Evolutionary conservation across 2,329 filamentous ascomycete genomes (phyloP).

Genomic region (Penicillium hesseltinei): DNA sequence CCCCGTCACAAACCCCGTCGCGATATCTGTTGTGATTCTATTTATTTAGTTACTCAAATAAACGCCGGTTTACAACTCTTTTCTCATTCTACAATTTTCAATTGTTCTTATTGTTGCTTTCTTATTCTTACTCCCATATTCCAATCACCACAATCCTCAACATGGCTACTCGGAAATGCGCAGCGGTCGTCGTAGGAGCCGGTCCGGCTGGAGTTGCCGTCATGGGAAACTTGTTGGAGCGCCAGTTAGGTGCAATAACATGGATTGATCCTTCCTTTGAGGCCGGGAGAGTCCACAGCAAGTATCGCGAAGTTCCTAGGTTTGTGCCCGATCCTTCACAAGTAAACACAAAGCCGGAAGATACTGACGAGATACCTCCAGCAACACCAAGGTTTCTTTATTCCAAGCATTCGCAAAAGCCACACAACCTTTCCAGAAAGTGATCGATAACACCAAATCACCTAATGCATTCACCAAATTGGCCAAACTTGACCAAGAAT

Average conservation of each 20-base stretch:
- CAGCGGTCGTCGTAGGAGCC: constrained; percentile 58
- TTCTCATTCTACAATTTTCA: not conserved
- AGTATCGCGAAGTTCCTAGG: constrained; percentile 61
- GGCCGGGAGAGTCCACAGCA: constrained; percentile 52
- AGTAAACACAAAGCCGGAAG: not conserved
- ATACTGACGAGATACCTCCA: constrained; percentile 20
- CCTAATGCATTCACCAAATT: constrained; percentile 58
- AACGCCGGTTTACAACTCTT: not conserved
- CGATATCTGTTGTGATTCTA: constrained; percentile 2
- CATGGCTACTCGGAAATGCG: constrained; percentile 42
- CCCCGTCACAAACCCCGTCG: not conserved
- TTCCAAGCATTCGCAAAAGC: constrained; percentile 59
- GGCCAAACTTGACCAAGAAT: constrained; percentile 54
- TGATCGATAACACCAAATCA: constrained; percentile 48
- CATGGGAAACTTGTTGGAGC: constrained; percentile 61
- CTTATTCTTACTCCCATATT: not conserved
- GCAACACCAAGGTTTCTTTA: constrained; percentile 61
- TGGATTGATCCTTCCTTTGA: constrained; percentile 61
- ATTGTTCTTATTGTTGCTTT: not conserved
- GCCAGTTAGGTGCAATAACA: constrained; percentile 51
- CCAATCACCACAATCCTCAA: constrained; percentile 4
- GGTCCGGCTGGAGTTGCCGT: constrained; percentile 60
- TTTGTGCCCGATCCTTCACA: constrained; percentile 19
- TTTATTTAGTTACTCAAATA: constrained; percentile 23
- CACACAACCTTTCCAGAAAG: constrained; percentile 52